Evolutionary conservation across 2,329 filamentous ascomycete genomes (phyloP).

Genomic region (Graphilbum ipis-grandicollis): DNA sequence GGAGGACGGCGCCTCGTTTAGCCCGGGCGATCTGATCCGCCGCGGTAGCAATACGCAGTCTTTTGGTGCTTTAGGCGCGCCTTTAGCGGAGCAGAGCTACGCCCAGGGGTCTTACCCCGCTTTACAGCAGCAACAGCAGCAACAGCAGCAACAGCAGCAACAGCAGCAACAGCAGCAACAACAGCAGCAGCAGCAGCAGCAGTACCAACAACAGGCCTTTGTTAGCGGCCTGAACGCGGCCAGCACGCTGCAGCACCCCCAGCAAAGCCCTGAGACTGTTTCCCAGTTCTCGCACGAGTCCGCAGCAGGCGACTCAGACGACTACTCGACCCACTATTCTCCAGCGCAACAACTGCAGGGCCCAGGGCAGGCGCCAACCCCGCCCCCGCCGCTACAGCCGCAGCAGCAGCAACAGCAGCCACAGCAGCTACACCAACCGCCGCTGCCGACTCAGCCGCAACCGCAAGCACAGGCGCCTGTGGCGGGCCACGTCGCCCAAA

Average conservation of each 20-base stretch:
- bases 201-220: slow-evolving; percentile 9
- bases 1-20: slow-evolving; percentile 25
- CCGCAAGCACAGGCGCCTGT: slow-evolving; percentile 4
- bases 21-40: slow-evolving; percentile 22
- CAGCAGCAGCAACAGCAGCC: slow-evolving; percentile 5
- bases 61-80: too few species aligned
- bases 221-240: slow-evolving; percentile 18
- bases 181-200: slow-evolving; percentile 15
- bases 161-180: slow-evolving; percentile 8
- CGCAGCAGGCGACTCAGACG: slow-evolving; percentile 31
- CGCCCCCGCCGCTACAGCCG: slow-evolving; percentile 3
- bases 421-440: slow-evolving; percentile 1
- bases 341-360: slow-evolving; percentile 13
- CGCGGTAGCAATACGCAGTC: slow-evolving; percentile 22
- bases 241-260: slow-evolving; percentile 15
- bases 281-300: slow-evolving; percentile 48
- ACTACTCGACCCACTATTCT: slow-evolving; percentile 22
- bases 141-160: slow-evolving; percentile 18
- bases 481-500: too few species aligned
- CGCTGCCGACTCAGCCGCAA: neutral
- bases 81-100: slow-evolving; percentile 8
- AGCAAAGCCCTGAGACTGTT: slow-evolving; percentile 38
- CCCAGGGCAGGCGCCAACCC: slow-evolving; percentile 5
- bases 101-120: neutral
- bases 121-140: slow-evolving; percentile 7